Conservation (phyloP, 2,329 filamentous ascomycete genomes). For the Incumbomyces delicatus region DNA sequence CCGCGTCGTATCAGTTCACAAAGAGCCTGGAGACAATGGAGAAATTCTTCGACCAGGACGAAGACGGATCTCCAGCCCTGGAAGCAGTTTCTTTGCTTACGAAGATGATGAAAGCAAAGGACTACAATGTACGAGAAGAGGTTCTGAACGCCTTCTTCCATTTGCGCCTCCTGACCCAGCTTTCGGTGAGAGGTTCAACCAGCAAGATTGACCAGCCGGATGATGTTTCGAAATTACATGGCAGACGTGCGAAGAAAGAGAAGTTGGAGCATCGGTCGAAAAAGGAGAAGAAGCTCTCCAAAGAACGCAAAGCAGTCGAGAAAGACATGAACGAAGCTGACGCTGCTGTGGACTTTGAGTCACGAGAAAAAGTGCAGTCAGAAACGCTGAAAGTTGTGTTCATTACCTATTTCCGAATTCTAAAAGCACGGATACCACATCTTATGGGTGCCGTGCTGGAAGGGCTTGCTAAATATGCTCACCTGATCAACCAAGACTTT, state of each 20-base stretch:
- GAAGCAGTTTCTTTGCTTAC: constrained; percentile 76
- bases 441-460: constrained; percentile 97
- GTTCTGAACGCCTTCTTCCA: constrained; percentile 87
- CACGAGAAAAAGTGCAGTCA: constrained; percentile 84
- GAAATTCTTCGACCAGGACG: constrained; percentile 72
- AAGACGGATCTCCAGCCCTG: constrained; percentile 78
- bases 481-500: constrained; percentile 98
- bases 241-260: constrained; percentile 55
- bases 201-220: constrained; percentile 56
- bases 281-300: constrained; percentile 67
- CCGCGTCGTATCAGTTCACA: constrained; percentile 62
- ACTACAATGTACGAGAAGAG: constrained; percentile 73
- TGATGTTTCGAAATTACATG: constrained; percentile 36
- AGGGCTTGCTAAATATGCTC: constrained; percentile 84
- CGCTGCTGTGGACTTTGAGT: constrained; percentile 77
- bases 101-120: constrained; percentile 88
- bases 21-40: constrained; percentile 73
- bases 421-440: constrained; percentile 70
- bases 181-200: constrained; percentile 71
- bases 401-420: constrained; percentile 83
- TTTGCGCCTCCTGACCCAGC: constrained; percentile 78
- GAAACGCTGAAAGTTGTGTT: constrained; percentile 96
- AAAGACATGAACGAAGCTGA: constrained; percentile 92
- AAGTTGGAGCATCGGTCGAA: constrained; percentile 86
- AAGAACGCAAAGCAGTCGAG: constrained; percentile 77